These are phyloP conservation scores for Neofusicoccum kwambonambiense DNA, from an alignment of 2,329 filamentous ascomycete species.

Conservation along the genomic window DNA sequence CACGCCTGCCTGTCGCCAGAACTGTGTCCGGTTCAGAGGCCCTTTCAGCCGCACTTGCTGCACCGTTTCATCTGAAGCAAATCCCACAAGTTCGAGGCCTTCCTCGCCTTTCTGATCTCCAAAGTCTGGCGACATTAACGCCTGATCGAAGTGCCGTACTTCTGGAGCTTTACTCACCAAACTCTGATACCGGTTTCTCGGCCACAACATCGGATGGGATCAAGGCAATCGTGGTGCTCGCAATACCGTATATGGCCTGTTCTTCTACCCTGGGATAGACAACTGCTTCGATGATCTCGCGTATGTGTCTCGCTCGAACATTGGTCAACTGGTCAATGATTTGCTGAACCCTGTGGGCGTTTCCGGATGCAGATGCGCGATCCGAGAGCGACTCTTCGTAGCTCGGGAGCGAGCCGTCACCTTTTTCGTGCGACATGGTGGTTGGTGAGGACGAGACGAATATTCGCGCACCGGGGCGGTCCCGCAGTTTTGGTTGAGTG, in stretches of 20 bases:
- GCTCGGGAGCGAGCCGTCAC: slow-evolving; percentile 22
- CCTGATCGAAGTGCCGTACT: neutral
- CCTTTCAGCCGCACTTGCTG: slow-evolving; percentile 41
- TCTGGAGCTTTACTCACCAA: neutral
- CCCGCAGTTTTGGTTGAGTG: neutral
- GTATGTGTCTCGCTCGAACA: slow-evolving; percentile 42
- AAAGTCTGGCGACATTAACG: neutral
- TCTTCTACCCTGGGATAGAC: slow-evolving; percentile 43
- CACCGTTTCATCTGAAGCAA: slow-evolving; percentile 40
- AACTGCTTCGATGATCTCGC: slow-evolving; percentile 37
- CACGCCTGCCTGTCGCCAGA: slow-evolving; percentile 44
- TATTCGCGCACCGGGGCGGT: neutral
- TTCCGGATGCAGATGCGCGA: neutral
- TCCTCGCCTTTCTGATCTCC: neutral
- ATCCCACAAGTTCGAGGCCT: slow-evolving; percentile 40
- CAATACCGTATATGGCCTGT: slow-evolving; percentile 42
- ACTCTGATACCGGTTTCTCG: slow-evolving; percentile 17
- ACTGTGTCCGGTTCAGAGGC: slow-evolving; percentile 41
- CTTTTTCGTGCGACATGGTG: slow-evolving; percentile 11
- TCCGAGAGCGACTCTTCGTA: slow-evolving; percentile 28
- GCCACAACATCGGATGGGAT: slow-evolving; percentile 40
- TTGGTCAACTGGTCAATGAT: slow-evolving; percentile 38
- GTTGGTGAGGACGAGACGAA: neutral
- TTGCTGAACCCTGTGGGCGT: slow-evolving; percentile 26
- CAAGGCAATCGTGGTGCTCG: slow-evolving; percentile 45